These are phyloP conservation scores for Suillus tomentosus DNA, from an alignment of 768 basidiomycete genomes.

Conservation along the genomic window DNA sequence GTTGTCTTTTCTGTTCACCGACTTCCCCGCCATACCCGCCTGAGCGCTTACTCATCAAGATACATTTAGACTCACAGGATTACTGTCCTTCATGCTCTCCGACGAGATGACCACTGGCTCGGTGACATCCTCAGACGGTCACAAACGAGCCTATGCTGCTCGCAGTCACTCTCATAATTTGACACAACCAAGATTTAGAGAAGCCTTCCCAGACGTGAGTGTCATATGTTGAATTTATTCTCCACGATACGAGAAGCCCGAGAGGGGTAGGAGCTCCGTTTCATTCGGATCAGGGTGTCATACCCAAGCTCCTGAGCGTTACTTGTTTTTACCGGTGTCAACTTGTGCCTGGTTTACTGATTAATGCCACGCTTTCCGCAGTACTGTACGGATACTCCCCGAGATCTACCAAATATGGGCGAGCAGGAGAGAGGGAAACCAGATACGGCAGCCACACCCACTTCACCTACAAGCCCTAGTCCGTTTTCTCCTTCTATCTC, in stretches of 20 bases:
- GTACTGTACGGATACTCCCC: conserved; percentile 68
- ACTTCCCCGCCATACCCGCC: conserved; percentile 5
- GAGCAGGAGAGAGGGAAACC: conserved; percentile 67
- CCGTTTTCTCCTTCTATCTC: conserved; percentile 18
- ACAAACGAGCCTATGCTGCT: conserved; percentile 76
- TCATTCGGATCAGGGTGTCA: conserved; percentile 13
- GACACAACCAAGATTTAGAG: conserved; percentile 74
- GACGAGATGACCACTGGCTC: conserved; percentile 98
- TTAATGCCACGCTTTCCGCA: conserved; percentile 35
- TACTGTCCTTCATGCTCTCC: conserved; percentile 92
- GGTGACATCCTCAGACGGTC: conserved; percentile 73
- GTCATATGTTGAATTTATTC: conserved; percentile 10
- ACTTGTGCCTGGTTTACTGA: conserved; percentile 23
- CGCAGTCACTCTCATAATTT: conserved; percentile 89
- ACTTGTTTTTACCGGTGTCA: conserved; percentile 15
- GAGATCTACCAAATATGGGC: conserved; percentile 93
- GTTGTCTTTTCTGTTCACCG: conserved; percentile 12
- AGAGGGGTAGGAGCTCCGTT: conserved; percentile 25
- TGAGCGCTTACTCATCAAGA: conserved; percentile 10
- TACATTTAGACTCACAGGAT: conserved; percentile 77
- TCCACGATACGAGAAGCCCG: conserved; percentile 19
- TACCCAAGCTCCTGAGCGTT: conserved; percentile 21
- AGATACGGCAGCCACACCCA: conserved; percentile 29
- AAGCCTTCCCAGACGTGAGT: conserved; percentile 87
- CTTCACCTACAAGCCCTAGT: conserved; percentile 22